Evolutionary conservation across 169 alveolate genomes (phyloP).

Genomic region (Cryptosporidium tyzzeri): DNA sequence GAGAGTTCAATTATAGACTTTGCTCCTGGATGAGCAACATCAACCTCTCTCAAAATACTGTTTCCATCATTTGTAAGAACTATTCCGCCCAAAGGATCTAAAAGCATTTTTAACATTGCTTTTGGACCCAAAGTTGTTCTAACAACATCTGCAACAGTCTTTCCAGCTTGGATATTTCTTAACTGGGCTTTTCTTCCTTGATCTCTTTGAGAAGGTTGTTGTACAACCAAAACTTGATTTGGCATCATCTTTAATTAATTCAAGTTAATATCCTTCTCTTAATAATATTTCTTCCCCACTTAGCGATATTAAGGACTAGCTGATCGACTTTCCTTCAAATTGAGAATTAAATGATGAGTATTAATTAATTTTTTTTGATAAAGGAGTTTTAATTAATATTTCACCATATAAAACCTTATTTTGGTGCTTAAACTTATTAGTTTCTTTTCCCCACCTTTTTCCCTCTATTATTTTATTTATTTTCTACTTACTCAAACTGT

Average conservation of each 20-base stretch:
- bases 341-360: neutral
- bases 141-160: slow-evolving; percentile 96
- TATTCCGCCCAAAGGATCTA: slow-evolving; percentile 99
- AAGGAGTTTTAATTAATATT: neutral
- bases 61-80: slow-evolving; percentile 98
- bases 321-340: neutral
- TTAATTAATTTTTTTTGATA: neutral
- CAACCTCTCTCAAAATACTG: slow-evolving; percentile 97
- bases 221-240: slow-evolving; percentile 84
- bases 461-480: neutral
- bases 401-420: neutral
- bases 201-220: slow-evolving; percentile 86
- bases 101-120: slow-evolving; percentile 98
- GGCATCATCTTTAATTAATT: slow-evolving; percentile 35
- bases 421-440: neutral
- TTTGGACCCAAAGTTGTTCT: slow-evolving; percentile 98
- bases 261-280: neutral
- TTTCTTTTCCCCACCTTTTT: slow-evolving; percentile 22
- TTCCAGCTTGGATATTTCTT: slow-evolving; percentile 93
- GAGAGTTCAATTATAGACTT: slow-evolving; percentile 97
- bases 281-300: slow-evolving; percentile 19
- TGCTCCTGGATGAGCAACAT: slow-evolving; percentile 99
- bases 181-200: slow-evolving; percentile 88
- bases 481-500: neutral
- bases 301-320: neutral